Evolutionary conservation across 2,329 filamentous ascomycete species (phyloP), one percentile per base, ranked within the genome.

Genomic region (Colletotrichum horii): DNA sequence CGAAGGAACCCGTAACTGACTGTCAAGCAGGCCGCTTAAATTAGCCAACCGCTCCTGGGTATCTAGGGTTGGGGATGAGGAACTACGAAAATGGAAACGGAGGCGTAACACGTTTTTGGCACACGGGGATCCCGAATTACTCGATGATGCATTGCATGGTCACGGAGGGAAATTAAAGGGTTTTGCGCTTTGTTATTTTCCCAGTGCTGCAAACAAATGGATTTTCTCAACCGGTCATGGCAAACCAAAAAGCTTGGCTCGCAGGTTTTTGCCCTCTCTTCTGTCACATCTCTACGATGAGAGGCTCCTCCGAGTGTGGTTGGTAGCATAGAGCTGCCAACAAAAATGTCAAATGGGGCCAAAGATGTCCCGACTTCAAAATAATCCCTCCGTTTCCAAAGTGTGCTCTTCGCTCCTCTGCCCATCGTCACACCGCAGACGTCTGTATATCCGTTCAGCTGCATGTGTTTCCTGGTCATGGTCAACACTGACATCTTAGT

Each of bases 61-160:
- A 71, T 71, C 72, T 76, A 74, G 77, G 62, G 74, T 70, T 72
- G 69, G 74, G 71, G 74, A 75, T 71, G 65, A 68, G 69, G 69
- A 71, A 71, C 69, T 74, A 76, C 65, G 74, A 76, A 76, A 71
- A 75, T 76, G 77, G 68, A 66, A 62, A 76, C 73, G 71, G 74
- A 75, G 74, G 74, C 74, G 74, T 76, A 76, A 76, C 70, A 76
- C 74, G 76, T 71, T 73, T 77, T 78, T 78, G 74, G 74, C 74
- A 76, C 71, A 75, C 52, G 74, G 74, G 74, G 71, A 64, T 75
- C 71, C 74, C 74, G 74, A 75, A 75, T 75, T 76, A 76, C 74
- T 76, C 74, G 74, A 76, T 71, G 72, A 75, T 76, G 74, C 74
- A 75, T 76, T 71, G 74, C 74, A 76, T 76, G 74, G 66, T 75